Evolutionary conservation across 805 yeast species (phyloP).

Genomic region (Pichia nakasei): DNA sequence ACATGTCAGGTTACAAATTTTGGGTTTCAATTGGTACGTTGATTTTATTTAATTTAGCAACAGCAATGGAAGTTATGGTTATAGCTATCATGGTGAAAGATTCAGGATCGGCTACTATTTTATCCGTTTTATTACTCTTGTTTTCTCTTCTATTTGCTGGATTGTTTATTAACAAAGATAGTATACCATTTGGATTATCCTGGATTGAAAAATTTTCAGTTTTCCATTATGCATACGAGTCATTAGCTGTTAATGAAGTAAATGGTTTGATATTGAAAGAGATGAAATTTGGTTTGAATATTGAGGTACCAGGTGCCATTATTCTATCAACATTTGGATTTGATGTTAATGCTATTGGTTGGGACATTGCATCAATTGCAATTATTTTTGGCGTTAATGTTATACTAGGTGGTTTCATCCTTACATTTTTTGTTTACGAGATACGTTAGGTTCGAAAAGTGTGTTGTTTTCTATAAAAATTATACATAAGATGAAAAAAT

Average conservation of each 20-base stretch:
- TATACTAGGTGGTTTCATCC: slow-evolving; percentile 62
- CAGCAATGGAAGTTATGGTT: slow-evolving; percentile 75
- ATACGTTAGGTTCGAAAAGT: slow-evolving; percentile 34
- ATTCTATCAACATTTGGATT: slow-evolving; percentile 94
- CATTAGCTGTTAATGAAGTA: slow-evolving; percentile 87
- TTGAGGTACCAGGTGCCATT: slow-evolving; percentile 97
- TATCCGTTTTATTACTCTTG: slow-evolving; percentile 74
- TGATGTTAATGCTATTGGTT: slow-evolving; percentile 63
- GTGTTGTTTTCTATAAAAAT: neutral
- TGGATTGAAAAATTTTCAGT: slow-evolving; percentile 80
- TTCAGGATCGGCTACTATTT: slow-evolving; percentile 84
- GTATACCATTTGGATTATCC: slow-evolving; percentile 38
- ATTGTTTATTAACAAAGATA: slow-evolving; percentile 76
- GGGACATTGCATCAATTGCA: slow-evolving; percentile 54
- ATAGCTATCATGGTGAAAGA: slow-evolving; percentile 84
- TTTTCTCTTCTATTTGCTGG: slow-evolving; percentile 92
- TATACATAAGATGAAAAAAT: neutral
- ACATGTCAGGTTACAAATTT: slow-evolving; percentile 68
- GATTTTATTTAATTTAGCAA: slow-evolving; percentile 77
- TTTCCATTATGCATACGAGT: slow-evolving; percentile 94
- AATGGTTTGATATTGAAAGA: slow-evolving; percentile 76
- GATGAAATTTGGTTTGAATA: slow-evolving; percentile 83
- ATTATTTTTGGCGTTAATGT: slow-evolving; percentile 53
- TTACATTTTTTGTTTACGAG: slow-evolving; percentile 70
- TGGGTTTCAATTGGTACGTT: slow-evolving; percentile 59